phyloP scores from a whole-genome alignment of 75 land plant genomes.

The Cunninghamia lanceolata region DNA sequence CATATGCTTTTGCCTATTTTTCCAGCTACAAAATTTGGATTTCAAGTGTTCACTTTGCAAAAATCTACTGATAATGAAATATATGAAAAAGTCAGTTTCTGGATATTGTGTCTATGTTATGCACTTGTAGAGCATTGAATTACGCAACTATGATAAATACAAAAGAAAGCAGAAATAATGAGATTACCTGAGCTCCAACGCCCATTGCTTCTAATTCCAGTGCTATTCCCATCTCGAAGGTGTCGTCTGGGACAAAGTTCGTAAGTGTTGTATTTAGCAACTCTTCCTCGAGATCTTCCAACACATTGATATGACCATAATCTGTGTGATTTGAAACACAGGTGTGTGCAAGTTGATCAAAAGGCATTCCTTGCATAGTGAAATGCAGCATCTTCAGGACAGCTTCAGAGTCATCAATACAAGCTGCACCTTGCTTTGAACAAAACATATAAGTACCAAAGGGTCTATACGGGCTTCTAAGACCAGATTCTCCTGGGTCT shows the following conservation, averaged over 20 bases:
- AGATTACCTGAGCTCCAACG: not conserved
- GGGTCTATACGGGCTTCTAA: constrained; percentile 15
- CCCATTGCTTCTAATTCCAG: not conserved
- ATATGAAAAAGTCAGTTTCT: no score
- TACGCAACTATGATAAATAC: not conserved
- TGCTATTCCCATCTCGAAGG: not conserved
- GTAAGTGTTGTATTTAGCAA: not conserved
- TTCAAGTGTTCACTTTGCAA: no score
- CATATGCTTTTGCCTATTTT: no score
- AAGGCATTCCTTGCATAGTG: not conserved
- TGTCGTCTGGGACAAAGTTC: not conserved
- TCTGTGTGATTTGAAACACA: not conserved
- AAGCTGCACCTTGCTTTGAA: constrained; percentile 8
- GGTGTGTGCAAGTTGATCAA: not conserved
- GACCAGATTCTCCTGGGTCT: not conserved
- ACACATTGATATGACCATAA: not conserved
- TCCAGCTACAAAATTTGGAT: no score
- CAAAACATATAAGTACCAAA: constrained; percentile 8
- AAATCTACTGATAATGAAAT: no score
- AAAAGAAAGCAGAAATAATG: not conserved
- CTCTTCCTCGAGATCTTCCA: not conserved
- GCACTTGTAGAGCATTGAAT: not conserved
- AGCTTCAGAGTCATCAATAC: not conserved
- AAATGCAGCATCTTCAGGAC: constrained; percentile 7
- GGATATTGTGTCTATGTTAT: no score